phyloP scores from a whole-genome alignment of 768 basidiomycete species.

The Auriscalpium orientale region DNA sequence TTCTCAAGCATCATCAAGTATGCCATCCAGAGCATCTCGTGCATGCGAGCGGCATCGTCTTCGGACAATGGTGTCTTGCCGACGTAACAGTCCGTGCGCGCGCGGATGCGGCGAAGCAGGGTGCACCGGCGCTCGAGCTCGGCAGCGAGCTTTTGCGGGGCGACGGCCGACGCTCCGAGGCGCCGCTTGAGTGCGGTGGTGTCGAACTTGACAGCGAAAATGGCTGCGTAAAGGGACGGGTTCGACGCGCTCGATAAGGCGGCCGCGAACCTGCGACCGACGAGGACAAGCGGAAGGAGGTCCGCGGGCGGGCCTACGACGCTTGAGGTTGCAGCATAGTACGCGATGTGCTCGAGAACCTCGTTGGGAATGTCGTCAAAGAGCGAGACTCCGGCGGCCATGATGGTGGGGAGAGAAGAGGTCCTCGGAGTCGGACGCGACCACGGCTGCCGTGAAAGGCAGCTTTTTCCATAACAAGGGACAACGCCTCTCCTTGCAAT shows the following conservation, averaged over 20 bases:
- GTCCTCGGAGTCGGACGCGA: too few species aligned
- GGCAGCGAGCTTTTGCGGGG: constrained; percentile 40
- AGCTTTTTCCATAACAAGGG: too few species aligned
- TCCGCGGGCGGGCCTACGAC: constrained; percentile 55
- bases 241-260: constrained; percentile 47
- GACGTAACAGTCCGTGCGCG: constrained; percentile 31
- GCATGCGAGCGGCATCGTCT: constrained; percentile 22
- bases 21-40: constrained; percentile 54
- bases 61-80: constrained; percentile 16
- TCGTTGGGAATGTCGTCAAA: constrained; percentile 61
- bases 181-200: constrained; percentile 40
- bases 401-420: constrained; percentile 5
- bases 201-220: constrained; percentile 69
- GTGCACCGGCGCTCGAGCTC: constrained; percentile 61
- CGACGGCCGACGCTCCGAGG: constrained; percentile 33
- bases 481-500: too few species aligned
- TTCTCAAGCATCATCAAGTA: constrained; percentile 81
- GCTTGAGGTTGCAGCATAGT: constrained; percentile 38
- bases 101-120: constrained; percentile 49
- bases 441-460: too few species aligned
- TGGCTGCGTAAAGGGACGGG: constrained; percentile 63
- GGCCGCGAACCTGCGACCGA: constrained; percentile 40
- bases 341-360: constrained; percentile 73
- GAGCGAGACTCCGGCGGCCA: constrained; percentile 15
- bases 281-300: constrained; percentile 47